These are phyloP conservation scores for Colletotrichum tabaci DNA, from an alignment of 2,329 filamentous ascomycete genomes.

Conservation along the genomic window DNA sequence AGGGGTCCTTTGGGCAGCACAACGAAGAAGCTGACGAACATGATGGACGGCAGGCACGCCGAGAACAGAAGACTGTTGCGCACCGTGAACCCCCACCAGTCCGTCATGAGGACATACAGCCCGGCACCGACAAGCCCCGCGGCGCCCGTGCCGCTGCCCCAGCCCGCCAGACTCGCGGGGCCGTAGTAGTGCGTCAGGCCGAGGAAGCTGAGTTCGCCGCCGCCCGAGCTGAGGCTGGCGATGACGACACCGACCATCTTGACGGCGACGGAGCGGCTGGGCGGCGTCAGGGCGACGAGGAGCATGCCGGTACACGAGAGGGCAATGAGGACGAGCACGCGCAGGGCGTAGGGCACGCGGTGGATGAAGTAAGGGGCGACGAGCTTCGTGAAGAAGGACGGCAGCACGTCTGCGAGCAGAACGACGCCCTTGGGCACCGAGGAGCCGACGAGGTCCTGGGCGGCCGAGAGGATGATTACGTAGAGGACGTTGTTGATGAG, in stretches of 20 bases:
- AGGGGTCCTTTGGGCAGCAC: conserved; percentile 81
- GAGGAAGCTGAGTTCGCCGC: conserved; percentile 91
- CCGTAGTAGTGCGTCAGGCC: conserved; percentile 96
- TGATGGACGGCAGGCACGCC: conserved; percentile 83
- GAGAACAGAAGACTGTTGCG: conserved; percentile 81
- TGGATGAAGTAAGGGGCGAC: conserved; percentile 96
- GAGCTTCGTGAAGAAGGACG: conserved; percentile 90
- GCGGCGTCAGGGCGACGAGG: conserved; percentile 84
- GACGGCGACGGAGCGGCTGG: conserved; percentile 73
- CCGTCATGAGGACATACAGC: conserved; percentile 88
- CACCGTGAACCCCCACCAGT: conserved; percentile 82
- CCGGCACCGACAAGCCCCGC: conserved; percentile 91
- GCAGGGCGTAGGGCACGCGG: conserved; percentile 82
- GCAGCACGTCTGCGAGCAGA: conserved; percentile 91
- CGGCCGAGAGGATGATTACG: conserved; percentile 95
- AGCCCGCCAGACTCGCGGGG: conserved; percentile 86
- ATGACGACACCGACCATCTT: conserved; percentile 89
- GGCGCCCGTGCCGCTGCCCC: conserved; percentile 93
- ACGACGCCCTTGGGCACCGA: conserved; percentile 93
- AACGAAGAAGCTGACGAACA: conserved; percentile 89
- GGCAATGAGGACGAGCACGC: conserved; percentile 81
- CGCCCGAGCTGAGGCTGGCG: conserved; percentile 88
- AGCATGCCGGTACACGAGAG: conserved; percentile 91
- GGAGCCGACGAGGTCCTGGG: conserved; percentile 93
- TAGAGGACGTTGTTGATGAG: conserved; percentile 98